phyloP scores from a whole-genome alignment of 176 grass and related monocot species.

The Miscanthus lutarioriparius region DNA sequence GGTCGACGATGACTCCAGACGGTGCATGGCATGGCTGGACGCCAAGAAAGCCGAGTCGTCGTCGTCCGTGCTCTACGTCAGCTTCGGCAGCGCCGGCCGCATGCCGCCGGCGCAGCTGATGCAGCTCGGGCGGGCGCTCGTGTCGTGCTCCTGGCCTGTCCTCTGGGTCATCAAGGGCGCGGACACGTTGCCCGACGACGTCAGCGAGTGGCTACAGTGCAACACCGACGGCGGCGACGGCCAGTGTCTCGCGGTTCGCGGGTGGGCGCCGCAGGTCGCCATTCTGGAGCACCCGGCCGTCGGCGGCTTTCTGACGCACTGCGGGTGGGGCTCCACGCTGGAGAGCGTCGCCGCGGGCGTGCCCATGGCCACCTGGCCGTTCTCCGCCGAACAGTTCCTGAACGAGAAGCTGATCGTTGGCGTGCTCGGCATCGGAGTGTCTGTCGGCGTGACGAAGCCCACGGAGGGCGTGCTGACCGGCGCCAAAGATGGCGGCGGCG shows the following conservation, averaged over 20 bases:
- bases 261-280: conserved; percentile 65
- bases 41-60: conserved; percentile 25
- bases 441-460: conserved; percentile 43
- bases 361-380: conserved; percentile 57
- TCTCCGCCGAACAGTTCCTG: conserved; percentile 63
- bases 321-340: conserved; percentile 74
- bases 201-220: conserved; percentile 29
- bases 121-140: conserved; percentile 49
- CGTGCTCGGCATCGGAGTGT: conserved; percentile 48
- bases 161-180: conserved; percentile 57
- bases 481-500: neutral
- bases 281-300: conserved; percentile 57
- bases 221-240: conserved; percentile 21
- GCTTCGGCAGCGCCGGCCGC: conserved; percentile 53
- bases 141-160: conserved; percentile 42
- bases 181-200: conserved; percentile 34
- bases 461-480: neutral
- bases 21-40: conserved; percentile 57
- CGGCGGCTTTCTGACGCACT: conserved; percentile 70
- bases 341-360: conserved; percentile 49
- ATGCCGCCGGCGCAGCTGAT: conserved; percentile 43
- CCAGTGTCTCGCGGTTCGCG: conserved; percentile 44
- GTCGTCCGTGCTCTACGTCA: conserved; percentile 56
- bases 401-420: conserved; percentile 65
- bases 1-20: neutral